A percentile compares a stretch with the other conserved stretches of the same genome.
Conservation (phyloP, 768 basidiomycete genomes). For the Amanita inopinata region DNA sequence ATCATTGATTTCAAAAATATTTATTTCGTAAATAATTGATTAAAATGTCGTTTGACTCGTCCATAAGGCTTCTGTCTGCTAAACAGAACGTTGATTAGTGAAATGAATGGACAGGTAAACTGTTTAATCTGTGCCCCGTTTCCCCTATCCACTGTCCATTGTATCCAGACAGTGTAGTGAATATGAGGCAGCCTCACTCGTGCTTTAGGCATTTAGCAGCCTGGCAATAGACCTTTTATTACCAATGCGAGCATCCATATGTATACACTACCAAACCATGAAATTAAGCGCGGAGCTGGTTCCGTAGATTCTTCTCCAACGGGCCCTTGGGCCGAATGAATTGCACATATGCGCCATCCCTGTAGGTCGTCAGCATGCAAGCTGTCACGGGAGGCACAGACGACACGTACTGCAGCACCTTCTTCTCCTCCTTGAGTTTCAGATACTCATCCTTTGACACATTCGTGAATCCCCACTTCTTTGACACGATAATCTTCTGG, state of each 20-base stretch:
- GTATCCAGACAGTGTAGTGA: slow-evolving; percentile 60
- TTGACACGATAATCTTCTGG: slow-evolving; percentile 93
- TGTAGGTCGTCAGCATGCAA: slow-evolving; percentile 19
- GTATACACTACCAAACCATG: slow-evolving; percentile 13
- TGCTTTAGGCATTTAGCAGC: no score
- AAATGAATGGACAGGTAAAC: slow-evolving; percentile 13
- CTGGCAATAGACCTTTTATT: not conserved
- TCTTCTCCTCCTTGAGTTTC: slow-evolving; percentile 84
- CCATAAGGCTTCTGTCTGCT: slow-evolving; percentile 1
- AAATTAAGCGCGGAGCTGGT: slow-evolving; percentile 64
- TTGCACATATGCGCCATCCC: slow-evolving; percentile 93
- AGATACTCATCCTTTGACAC: slow-evolving; percentile 85
- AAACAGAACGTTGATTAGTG: not conserved
- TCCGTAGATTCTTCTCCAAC: slow-evolving; percentile 77
- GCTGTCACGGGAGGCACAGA: slow-evolving; percentile 1
- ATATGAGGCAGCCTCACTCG: slow-evolving; percentile 38
- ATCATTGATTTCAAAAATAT: slow-evolving; percentile 1
- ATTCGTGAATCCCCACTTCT: slow-evolving; percentile 99
- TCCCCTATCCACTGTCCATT: slow-evolving; percentile 66
- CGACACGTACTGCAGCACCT: slow-evolving; percentile 69
- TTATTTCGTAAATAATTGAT: not conserved
- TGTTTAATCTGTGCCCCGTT: slow-evolving; percentile 62
- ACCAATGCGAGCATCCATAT: no score
- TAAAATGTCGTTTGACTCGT: slow-evolving; percentile 8
- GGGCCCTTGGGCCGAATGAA: slow-evolving; percentile 86